These are phyloP conservation scores for Populus alba DNA, from an alignment of 345 rosid genomes.

Conservation along the genomic window DNA sequence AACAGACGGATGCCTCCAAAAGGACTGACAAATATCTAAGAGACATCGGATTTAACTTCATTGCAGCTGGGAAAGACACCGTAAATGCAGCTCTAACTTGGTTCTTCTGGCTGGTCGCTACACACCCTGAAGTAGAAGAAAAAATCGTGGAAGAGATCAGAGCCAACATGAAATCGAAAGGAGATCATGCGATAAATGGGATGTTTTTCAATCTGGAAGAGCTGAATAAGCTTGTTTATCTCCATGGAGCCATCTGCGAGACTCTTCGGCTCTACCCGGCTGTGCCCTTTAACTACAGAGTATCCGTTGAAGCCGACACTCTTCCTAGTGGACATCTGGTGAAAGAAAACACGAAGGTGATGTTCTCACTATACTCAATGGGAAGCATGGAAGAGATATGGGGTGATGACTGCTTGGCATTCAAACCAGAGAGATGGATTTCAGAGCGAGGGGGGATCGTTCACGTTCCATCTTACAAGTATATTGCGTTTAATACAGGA, in stretches of 20 bases:
- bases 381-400: conserved; percentile 26
- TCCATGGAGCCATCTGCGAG: conserved; percentile 29
- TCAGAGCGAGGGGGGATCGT: conserved; percentile 13
- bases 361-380: conserved; percentile 21
- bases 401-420: conserved; percentile 34
- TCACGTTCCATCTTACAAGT: conserved; percentile 24
- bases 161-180: conserved; percentile 2
- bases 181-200: not conserved
- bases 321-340: conserved; percentile 31
- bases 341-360: not conserved
- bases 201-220: not conserved
- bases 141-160: conserved; percentile 29
- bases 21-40: conserved; percentile 21
- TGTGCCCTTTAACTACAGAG: conserved; percentile 18
- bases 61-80: conserved; percentile 44
- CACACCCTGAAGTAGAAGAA: conserved; percentile 27
- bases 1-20: not conserved
- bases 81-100: conserved; percentile 33
- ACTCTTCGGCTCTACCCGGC: conserved; percentile 28
- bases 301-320: conserved; percentile 12
- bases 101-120: conserved; percentile 42
- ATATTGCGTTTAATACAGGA: conserved; percentile 21
- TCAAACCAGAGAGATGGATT: conserved; percentile 38
- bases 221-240: conserved; percentile 11
- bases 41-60: conserved; percentile 24